Percentiles rank a stretch among this genome's conserved stretches.
Conservation (phyloP, 805 yeast species). For the Candida xiaguanensis region DNA sequence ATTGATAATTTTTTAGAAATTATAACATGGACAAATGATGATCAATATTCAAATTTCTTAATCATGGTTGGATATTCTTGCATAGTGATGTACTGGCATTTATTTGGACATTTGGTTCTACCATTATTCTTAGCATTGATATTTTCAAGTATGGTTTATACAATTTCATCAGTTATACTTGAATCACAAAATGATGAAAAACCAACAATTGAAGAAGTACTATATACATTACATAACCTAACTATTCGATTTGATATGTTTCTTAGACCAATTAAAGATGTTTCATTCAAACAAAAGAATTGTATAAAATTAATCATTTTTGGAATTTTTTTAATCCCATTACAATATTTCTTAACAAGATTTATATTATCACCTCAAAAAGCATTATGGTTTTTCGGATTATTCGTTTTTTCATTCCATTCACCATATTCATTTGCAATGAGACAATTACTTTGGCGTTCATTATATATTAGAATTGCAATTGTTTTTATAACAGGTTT, state of each 20-base stretch:
- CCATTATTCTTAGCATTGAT: constrained; percentile 37
- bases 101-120: constrained; percentile 29
- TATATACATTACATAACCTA: constrained; percentile 46
- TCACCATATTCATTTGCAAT: constrained; percentile 46
- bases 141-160: constrained; percentile 44
- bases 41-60: constrained; percentile 45
- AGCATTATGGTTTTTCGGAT: constrained; percentile 35
- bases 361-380: constrained; percentile 28
- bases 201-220: constrained; percentile 52
- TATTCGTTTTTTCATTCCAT: constrained; percentile 40
- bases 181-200: constrained; percentile 42
- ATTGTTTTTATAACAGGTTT: constrained; percentile 42
- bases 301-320: constrained; percentile 26
- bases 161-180: constrained; percentile 36
- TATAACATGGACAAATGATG: constrained; percentile 55
- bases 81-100: constrained; percentile 42
- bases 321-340: constrained; percentile 38
- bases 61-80: constrained; percentile 35
- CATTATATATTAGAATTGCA: constrained; percentile 36
- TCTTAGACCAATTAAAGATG: constrained; percentile 34
- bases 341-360: constrained; percentile 36
- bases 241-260: constrained; percentile 39
- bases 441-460: constrained; percentile 49
- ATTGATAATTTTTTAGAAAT: constrained; percentile 43
- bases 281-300: constrained; percentile 24